These are phyloP conservation scores for Fagopyrum homotropicum DNA, from an alignment of 148 eudicot genomes.

Conservation along the genomic window DNA sequence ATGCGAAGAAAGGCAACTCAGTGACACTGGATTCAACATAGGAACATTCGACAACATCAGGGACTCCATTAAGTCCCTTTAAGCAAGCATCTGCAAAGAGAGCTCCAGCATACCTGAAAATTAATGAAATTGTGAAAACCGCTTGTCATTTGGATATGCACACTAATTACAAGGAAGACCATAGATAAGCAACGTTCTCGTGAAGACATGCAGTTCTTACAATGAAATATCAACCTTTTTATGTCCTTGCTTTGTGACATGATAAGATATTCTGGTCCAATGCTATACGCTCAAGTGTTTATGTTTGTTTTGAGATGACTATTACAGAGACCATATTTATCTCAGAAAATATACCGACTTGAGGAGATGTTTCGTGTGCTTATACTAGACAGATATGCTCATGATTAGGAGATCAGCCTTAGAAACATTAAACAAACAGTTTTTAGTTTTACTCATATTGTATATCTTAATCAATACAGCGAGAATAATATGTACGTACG, in stretches of 20 bases:
- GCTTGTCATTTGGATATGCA: background rate
- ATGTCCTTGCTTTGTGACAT: constrained; percentile 98
- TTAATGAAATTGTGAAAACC: constrained; percentile 1
- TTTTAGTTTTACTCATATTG: background rate
- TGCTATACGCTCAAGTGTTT: constrained; percentile 60
- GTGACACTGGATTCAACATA: constrained; percentile 75
- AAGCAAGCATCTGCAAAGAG: constrained; percentile 96
- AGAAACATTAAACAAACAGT: background rate
- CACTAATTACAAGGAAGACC: constrained; percentile 59
- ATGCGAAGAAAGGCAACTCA: constrained; percentile 86
- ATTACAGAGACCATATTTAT: too few species aligned
- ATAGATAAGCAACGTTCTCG: constrained; percentile 34
- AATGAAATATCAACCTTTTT: constrained; percentile 52
- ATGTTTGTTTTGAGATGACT: constrained; percentile 22
- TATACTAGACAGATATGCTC: background rate
- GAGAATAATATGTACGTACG: constrained; percentile 43
- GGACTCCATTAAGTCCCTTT: constrained; percentile 97
- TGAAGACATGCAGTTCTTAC: constrained; percentile 16
- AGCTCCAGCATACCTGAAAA: constrained; percentile 88
- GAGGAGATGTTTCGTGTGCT: too few species aligned
- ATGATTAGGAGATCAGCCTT: background rate
- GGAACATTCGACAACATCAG: constrained; percentile 87
- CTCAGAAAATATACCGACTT: too few species aligned
- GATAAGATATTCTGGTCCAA: constrained; percentile 19
- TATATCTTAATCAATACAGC: background rate